Evolutionary conservation across 2,329 filamentous ascomycete genomes (phyloP).

Genomic region (Parastagonospora avenae): DNA sequence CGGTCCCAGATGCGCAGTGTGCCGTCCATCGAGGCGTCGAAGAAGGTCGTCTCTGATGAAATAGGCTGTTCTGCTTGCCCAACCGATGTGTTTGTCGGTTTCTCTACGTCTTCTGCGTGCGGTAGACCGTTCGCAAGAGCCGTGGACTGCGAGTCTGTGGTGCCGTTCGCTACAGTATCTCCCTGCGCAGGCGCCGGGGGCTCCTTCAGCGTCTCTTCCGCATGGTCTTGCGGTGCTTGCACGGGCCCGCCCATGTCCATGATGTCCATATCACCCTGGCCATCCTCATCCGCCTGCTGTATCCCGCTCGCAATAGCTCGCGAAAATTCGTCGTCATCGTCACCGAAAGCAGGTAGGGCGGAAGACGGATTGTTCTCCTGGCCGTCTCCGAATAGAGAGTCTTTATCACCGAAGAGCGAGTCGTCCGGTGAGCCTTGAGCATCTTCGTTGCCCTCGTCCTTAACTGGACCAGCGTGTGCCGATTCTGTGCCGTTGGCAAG

Average conservation of each 20-base stretch:
- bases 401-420: slow-evolving; percentile 82
- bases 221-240: slow-evolving; percentile 41
- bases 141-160: slow-evolving; percentile 20
- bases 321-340: slow-evolving; percentile 84
- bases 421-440: slow-evolving; percentile 70
- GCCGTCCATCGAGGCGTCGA: slow-evolving; percentile 87
- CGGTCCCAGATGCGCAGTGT: slow-evolving; percentile 92
- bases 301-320: slow-evolving; percentile 67
- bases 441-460: slow-evolving; percentile 58
- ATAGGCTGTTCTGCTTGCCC: slow-evolving; percentile 49
- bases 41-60: slow-evolving; percentile 77
- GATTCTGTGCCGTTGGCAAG: slow-evolving; percentile 48
- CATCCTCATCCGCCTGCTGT: slow-evolving; percentile 52
- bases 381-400: slow-evolving; percentile 87
- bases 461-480: slow-evolving; percentile 31
- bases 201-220: slow-evolving; percentile 26
- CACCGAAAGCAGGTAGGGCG: slow-evolving; percentile 64
- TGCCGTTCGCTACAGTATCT: slow-evolving; percentile 25
- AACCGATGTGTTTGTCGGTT: slow-evolving; percentile 17
- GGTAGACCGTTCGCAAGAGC: slow-evolving; percentile 55
- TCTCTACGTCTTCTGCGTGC: slow-evolving; percentile 54
- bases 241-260: slow-evolving; percentile 52
- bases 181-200: slow-evolving; percentile 16
- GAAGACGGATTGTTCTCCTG: slow-evolving; percentile 44
- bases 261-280: slow-evolving; percentile 51